Evolutionary conservation across 2,329 filamentous ascomycete genomes (phyloP), one percentile per base, ranked within the genome.

Genomic region (Claviceps spartinae): DNA sequence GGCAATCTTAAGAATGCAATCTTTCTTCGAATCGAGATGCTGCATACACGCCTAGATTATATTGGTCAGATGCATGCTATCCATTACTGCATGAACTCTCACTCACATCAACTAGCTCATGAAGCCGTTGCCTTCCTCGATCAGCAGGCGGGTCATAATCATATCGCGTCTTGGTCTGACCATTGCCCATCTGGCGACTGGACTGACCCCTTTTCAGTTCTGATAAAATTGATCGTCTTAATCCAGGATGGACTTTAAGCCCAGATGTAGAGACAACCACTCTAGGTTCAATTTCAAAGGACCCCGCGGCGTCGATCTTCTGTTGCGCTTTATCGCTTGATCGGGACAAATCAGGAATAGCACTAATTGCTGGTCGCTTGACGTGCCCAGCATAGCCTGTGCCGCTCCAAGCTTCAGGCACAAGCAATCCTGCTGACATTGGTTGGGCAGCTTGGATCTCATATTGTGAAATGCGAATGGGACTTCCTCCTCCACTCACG

Each of bases 81-180:
- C 14, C 11, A 9, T 14, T 20, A 5, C 7, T 43, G 8, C 8
- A 4, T 34, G 41, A 22, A 41, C 40, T 26, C 36, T 30, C 18
- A 51, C 52, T 40, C 37, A 54, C 52, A 37, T 54, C 46, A 22
- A 54, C 45, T 13, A 54, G 26, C 34, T 42, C 49, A 46, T 51
- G 52, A 37, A 54, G 45, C 41, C 50, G 45, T 20, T 49, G 52
- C 20, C 49, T 37, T 30, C 49, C 43, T 43, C 24, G 20, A 5
- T 51, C 49, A 36, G 36, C n/a, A 45, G 45, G 11, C 1, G 36
- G 22, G 16, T 18, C 9, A 14, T n/a, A 4, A 11, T 18, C 9
- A 14, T n/a, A 4, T 3, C 24, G 16, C 13, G 22, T 36, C 13
- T 49, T 44, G 26, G 24, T 38, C n/a, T 46, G 24, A 6, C 45